phyloP scores from a whole-genome alignment of 2,329 filamentous ascomycete genomes.

The Cryphonectria naterciae region DNA sequence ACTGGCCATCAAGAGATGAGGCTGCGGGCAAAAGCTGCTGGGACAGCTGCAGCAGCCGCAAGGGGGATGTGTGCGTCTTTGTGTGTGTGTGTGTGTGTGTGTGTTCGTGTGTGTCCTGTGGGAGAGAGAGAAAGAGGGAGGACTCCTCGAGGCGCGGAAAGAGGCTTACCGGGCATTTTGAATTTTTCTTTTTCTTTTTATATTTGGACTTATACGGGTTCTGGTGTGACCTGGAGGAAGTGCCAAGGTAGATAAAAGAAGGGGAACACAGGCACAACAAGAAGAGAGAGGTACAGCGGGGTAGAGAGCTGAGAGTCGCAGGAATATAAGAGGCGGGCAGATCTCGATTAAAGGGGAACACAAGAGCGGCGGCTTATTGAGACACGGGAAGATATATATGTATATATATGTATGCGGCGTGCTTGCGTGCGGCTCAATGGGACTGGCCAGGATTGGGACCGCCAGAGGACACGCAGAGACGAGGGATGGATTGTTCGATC shows the following conservation, averaged over 20 bases:
- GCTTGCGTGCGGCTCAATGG: not conserved
- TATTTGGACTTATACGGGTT: not conserved
- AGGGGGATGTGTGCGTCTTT: too few relatives aligned
- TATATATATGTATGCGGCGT: not conserved
- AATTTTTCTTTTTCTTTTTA: not conserved
- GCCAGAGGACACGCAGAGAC: not conserved
- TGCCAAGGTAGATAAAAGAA: not conserved
- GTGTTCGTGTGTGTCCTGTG: not conserved
- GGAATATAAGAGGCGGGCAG: not conserved
- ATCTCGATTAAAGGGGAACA: constrained; percentile 2
- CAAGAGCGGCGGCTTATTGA: constrained; percentile 10
- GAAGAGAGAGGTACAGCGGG: not conserved
- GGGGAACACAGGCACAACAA: not conserved
- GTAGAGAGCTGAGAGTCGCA: not conserved
- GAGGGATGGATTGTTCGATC: not conserved
- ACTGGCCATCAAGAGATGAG: not conserved
- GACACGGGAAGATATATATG: not conserved
- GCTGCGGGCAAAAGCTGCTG: not conserved
- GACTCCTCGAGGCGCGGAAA: not conserved
- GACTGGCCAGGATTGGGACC: not conserved
- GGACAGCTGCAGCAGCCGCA: not conserved
- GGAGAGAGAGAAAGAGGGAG: not conserved
- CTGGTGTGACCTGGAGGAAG: constrained; percentile 4
- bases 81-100: not conserved
- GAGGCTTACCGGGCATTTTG: constrained; percentile 24